Conservation (phyloP, 1,284 basidiomycete genomes). For the Austroboletus sp. region DNA sequence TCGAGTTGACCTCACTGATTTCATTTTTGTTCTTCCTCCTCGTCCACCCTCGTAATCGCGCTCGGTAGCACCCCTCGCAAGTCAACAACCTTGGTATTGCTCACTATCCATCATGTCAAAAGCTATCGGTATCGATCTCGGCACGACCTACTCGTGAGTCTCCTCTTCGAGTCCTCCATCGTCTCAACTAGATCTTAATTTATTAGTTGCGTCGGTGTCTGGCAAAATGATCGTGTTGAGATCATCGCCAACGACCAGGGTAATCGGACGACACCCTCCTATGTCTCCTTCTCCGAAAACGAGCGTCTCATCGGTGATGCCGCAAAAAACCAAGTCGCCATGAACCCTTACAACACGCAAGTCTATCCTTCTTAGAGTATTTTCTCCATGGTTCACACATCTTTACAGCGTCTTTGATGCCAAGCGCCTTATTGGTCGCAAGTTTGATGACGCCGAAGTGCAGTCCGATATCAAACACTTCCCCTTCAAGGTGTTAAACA, state of each 20-base stretch:
- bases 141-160: constrained; percentile 77
- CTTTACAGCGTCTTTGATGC: constrained; percentile 72
- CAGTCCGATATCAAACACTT: constrained; percentile 94
- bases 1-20: constrained; percentile 9
- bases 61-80: too few species aligned
- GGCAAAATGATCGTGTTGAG: constrained; percentile 98
- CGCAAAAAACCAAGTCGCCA: constrained; percentile 90
- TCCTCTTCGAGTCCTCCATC: not conserved
- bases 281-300: constrained; percentile 87
- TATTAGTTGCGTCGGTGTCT: constrained; percentile 80
- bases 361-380: constrained; percentile 19
- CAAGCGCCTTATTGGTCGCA: constrained; percentile 86
- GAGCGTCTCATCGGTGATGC: constrained; percentile 95
- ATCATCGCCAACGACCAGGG: constrained; percentile 98
- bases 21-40: constrained; percentile 13
- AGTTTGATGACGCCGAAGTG: constrained; percentile 80
- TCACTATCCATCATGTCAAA: constrained; percentile 53
- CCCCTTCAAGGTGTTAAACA: constrained; percentile 86
- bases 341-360: constrained; percentile 75
- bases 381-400: constrained; percentile 6
- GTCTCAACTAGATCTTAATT: constrained; percentile 6
- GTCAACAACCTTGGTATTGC: too few species aligned
- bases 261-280: constrained; percentile 93
- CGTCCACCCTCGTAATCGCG: constrained; percentile 15
- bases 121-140: constrained; percentile 90